These are phyloP conservation scores for Apocynum venetum DNA, from an alignment of 257 asterid species.

Conservation along the genomic window DNA sequence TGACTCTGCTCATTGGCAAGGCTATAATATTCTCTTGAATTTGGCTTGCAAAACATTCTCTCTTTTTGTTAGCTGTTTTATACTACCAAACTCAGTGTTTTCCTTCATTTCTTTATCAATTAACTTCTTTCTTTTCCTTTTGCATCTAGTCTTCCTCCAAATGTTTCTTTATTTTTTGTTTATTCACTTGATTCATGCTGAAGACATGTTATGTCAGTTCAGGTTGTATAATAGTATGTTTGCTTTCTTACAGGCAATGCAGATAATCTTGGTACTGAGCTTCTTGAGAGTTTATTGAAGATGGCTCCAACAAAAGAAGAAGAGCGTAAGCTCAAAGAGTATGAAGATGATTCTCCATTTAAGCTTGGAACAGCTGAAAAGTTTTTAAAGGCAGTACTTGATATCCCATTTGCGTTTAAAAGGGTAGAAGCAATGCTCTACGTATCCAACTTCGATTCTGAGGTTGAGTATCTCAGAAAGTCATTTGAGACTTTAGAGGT, in stretches of 20 bases:
- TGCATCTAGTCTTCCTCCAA: not conserved
- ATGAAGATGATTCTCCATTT: constrained; percentile 59
- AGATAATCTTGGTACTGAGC: constrained; percentile 76
- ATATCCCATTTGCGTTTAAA: constrained; percentile 80
- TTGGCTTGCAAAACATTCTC: not conserved
- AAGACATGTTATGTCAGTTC: not conserved
- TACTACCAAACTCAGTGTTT: not conserved
- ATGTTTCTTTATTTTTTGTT: not conserved
- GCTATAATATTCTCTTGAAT: not conserved
- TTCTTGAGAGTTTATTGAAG: constrained; percentile 84
- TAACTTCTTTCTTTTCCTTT: not conserved
- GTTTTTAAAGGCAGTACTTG: constrained; percentile 73
- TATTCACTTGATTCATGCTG: not conserved
- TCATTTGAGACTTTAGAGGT: constrained; percentile 94
- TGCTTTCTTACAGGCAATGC: constrained; percentile 59
- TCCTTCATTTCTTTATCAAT: not conserved
- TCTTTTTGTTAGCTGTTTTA: not conserved
- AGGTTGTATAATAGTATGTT: constrained; percentile 10
- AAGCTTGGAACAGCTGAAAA: constrained; percentile 91
- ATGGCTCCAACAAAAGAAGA: constrained; percentile 97
- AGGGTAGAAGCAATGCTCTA: constrained; percentile 86
- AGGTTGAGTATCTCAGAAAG: constrained; percentile 75
- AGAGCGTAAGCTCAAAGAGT: constrained; percentile 74
- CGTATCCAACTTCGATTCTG: constrained; percentile 68
- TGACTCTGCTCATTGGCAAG: not conserved